These are phyloP conservation scores for Annulohypoxylon truncatum DNA, from an alignment of 2,329 filamentous ascomycete genomes.

Conservation along the genomic window DNA sequence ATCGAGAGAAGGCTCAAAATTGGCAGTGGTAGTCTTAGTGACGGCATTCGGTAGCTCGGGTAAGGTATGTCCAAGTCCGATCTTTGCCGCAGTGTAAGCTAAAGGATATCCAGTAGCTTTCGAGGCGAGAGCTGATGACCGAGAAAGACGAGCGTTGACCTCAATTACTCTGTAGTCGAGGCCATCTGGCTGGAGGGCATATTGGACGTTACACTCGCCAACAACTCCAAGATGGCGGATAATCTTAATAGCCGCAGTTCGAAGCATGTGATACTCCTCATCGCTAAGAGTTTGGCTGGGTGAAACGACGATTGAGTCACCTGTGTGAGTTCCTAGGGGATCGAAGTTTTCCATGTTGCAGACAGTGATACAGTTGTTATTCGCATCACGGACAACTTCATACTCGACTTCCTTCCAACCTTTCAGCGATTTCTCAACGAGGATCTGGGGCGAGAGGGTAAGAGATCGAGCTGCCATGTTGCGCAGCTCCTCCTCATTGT, in stretches of 20 bases:
- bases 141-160: conserved; percentile 97
- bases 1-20: conserved; percentile 97
- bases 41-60: conserved; percentile 97
- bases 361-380: conserved; percentile 99
- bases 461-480: conserved; percentile 93
- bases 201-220: conserved; percentile 98
- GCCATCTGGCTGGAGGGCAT: conserved; percentile 94
- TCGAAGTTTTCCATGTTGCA: conserved; percentile 99
- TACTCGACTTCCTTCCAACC: conserved; percentile 99
- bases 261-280: conserved; percentile 99
- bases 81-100: conserved; percentile 98
- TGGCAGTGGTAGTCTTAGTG: conserved; percentile 97
- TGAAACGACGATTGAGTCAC: conserved; percentile 98
- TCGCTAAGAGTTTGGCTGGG: conserved; percentile 97
- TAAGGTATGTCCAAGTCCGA: conserved; percentile 93
- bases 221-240: conserved; percentile 96
- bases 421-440: conserved; percentile 98
- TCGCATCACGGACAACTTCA: conserved; percentile 95
- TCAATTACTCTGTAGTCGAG: conserved; percentile 99
- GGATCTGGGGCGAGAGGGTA: conserved; percentile 92
- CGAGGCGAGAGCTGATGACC: conserved; percentile 95
- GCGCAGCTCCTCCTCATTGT: conserved; percentile 91
- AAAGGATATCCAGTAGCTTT: conserved; percentile 98
- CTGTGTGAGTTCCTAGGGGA: conserved; percentile 95
- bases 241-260: conserved; percentile 97